Percentiles rank a stretch among this genome's conserved stretches.
phyloP scores from a whole-genome alignment of 257 asterid species.

The Ophiorrhiza pumila region DNA sequence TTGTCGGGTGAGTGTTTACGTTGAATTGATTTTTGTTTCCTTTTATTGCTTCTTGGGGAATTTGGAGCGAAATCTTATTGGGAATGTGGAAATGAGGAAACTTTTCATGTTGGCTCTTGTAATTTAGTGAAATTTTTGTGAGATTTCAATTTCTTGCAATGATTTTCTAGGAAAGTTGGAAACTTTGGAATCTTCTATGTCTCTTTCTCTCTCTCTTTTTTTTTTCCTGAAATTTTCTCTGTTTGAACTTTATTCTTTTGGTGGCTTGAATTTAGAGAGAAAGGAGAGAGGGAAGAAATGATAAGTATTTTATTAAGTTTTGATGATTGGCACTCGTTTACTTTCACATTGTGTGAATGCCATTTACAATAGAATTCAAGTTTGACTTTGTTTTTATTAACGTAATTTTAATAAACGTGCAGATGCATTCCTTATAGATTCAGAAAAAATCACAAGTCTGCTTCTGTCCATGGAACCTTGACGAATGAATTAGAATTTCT shows the following conservation, averaged over 20 bases:
- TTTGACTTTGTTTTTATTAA: not conserved
- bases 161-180: not conserved
- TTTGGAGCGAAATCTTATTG: not conserved
- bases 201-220: not conserved
- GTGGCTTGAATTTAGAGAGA: slow-evolving; percentile 1
- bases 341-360: not conserved
- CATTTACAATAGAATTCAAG: not conserved
- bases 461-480: slow-evolving; percentile 27
- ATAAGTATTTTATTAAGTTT: not conserved
- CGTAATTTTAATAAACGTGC: slow-evolving; percentile 21
- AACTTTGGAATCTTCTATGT: not conserved
- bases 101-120: not conserved
- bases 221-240: not conserved
- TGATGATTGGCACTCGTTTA: not conserved
- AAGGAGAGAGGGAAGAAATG: not conserved
- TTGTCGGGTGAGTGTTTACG: slow-evolving; percentile 47
- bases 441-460: slow-evolving; percentile 32
- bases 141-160: slow-evolving; percentile 6
- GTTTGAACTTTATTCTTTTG: slow-evolving; percentile 1
- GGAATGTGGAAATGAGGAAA: not conserved
- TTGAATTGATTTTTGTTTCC: not conserved
- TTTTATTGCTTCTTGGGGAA: not conserved
- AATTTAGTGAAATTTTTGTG: not conserved
- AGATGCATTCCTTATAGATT: slow-evolving; percentile 87
- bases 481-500: slow-evolving; percentile 76